These are phyloP conservation scores for Kandelia obovata DNA, from an alignment of 345 rosid species.

Conservation along the genomic window DNA sequence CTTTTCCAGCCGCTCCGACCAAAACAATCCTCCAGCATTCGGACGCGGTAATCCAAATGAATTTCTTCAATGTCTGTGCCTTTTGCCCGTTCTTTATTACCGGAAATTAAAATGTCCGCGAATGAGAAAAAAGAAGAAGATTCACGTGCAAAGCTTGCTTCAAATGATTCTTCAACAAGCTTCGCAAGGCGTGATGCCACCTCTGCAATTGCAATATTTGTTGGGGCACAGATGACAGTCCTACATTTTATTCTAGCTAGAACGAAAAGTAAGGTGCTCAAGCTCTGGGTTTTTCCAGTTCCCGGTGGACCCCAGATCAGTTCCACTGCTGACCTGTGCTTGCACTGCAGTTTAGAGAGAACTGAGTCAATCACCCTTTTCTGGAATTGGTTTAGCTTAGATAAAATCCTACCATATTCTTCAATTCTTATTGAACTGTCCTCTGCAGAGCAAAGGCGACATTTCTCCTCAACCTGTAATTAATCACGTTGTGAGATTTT, in stretches of 20 bases:
- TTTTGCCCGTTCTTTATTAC: conserved; percentile 39
- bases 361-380: conserved; percentile 22
- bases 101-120: conserved; percentile 41
- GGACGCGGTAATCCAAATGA: conserved; percentile 41
- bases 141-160: conserved; percentile 1
- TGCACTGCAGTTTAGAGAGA: conserved; percentile 21
- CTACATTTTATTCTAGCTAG: conserved; percentile 36
- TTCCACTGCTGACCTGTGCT: conserved; percentile 30
- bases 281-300: conserved; percentile 53
- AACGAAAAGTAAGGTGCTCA: conserved; percentile 25
- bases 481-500: neutral
- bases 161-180: conserved; percentile 26
- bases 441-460: conserved; percentile 10
- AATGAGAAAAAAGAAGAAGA: conserved; percentile 13
- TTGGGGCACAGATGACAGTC: conserved; percentile 44
- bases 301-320: conserved; percentile 61
- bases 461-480: conserved; percentile 31
- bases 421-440: conserved; percentile 1
- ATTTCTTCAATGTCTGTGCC: conserved; percentile 31
- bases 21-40: conserved; percentile 29
- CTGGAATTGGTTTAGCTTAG: conserved; percentile 37
- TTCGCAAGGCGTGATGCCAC: conserved; percentile 41
- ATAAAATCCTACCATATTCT: neutral
- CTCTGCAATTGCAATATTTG: conserved; percentile 48
- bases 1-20: conserved; percentile 28